Base-by-base conservation (phyloP, 495 filamentous ascomycete genomes). In the Lindgomyces ingoldianus region DNA sequence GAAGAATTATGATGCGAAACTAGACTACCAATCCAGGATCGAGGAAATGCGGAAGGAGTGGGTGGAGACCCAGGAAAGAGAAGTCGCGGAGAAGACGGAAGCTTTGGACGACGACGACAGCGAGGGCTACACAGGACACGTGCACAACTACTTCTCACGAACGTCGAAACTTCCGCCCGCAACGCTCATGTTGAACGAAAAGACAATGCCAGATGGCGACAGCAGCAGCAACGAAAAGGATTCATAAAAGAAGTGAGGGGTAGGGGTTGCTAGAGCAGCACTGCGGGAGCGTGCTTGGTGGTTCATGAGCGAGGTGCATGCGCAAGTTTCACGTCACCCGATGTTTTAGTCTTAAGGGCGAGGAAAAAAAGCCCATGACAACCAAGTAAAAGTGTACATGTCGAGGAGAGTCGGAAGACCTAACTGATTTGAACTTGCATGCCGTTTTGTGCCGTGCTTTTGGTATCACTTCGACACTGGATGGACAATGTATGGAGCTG, bases 11-110 rank as follows among this genome's bases (percentile, higher is more conserved):
- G 75, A 96, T 72, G 84, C 91, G 50, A 84, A 89, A 65, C 77
- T 86, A 11, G 91, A 96, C 79, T 88, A 85, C 76, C 79, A 87
- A 75, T 81, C 85, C 67, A 91, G 90, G 81, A 85, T 95, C 41
- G 82, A 87, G 63, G 91, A 95, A 67, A 87, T 93, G 81, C 83
- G 87, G 57, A 70, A 70, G 4, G 85, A 89, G 56, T 90, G 87
- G 87, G 83, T 85, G 62, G 68, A 73, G 4, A 77, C 73, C 44
- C 83, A 87, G 75, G 77, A 77, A 14, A 69, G 72, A 36, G 80
- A 79, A 62, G 61, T 72, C 3, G 60, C 75, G 42, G 84, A 86
- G 76, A 81, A 84, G 67, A 77, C 59, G 27, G 72, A 75, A 14
- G 70, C 70, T 9, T 65, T 67, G 4, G 29, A 65, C 1, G 64